Conservation (phyloP, 345 rosid species). For the Alliaria petiolata region DNA sequence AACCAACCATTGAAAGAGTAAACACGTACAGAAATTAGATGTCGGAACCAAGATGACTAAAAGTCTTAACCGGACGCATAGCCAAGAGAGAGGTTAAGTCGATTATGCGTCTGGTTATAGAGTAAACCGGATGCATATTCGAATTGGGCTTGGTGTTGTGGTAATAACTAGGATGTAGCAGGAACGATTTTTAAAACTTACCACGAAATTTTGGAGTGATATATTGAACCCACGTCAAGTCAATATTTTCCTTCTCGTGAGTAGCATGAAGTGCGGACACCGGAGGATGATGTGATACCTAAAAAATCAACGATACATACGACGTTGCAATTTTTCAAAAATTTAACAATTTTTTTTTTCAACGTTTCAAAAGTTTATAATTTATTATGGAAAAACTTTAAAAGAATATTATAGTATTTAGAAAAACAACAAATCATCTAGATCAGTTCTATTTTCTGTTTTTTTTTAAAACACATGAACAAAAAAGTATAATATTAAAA, state of each 20-base stretch:
- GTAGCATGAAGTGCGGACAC: conserved; percentile 87
- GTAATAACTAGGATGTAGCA: not conserved
- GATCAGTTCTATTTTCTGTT: too few relatives aligned
- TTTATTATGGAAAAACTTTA: too few relatives aligned
- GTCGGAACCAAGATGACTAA: not conserved
- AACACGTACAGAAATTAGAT: not conserved
- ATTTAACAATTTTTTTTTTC: too few relatives aligned
- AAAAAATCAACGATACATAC: not conserved
- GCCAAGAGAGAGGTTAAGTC: not conserved
- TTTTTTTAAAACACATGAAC: too few relatives aligned
- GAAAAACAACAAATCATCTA: too few relatives aligned
- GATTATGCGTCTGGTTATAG: not conserved
- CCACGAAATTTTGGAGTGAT: conserved; percentile 66
- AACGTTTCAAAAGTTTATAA: too few relatives aligned
- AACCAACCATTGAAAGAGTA: too few relatives aligned
- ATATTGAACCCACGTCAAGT: conserved; percentile 61
- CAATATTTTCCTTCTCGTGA: conserved; percentile 52
- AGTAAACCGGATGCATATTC: not conserved
- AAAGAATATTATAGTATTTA: too few relatives aligned
- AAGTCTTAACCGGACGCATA: too few relatives aligned
- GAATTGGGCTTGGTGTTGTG: not conserved
- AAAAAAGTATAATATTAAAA: too few relatives aligned
- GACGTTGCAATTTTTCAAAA: too few relatives aligned
- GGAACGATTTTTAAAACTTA: too few relatives aligned
- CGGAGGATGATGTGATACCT: conserved; percentile 89